Conservation (phyloP, 345 rosid genomes). For the Dipteronia dyeriana region DNA sequence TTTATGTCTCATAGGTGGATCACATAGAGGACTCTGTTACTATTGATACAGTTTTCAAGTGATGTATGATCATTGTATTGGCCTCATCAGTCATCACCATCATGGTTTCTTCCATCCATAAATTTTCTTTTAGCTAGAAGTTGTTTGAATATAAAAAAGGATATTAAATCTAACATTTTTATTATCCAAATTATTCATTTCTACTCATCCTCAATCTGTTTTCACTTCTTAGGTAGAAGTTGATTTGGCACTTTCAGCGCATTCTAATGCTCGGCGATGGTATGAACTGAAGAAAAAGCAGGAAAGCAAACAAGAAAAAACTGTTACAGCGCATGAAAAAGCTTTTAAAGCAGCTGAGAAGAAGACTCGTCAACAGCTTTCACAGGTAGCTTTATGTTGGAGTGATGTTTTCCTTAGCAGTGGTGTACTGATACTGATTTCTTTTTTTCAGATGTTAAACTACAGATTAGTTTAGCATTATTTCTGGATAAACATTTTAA, state of each 20-base stretch:
- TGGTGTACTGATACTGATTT: neutral
- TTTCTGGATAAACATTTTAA: neutral
- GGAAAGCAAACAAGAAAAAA: constrained; percentile 93
- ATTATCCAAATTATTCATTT: neutral
- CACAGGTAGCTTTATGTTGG: constrained; percentile 56
- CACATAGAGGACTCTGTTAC: neutral
- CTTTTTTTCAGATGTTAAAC: constrained; percentile 5
- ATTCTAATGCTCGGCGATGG: constrained; percentile 94
- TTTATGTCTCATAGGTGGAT: neutral
- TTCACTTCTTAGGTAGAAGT: constrained; percentile 73
- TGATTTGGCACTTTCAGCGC: constrained; percentile 93
- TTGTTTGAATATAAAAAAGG: neutral
- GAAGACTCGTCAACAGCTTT: constrained; percentile 90
- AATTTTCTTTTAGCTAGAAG: neutral
- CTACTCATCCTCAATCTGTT: neutral
- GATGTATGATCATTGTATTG: neutral
- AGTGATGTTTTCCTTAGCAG: neutral
- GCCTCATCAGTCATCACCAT: neutral
- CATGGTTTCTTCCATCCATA: neutral
- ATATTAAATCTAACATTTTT: neutral
- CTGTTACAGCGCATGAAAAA: constrained; percentile 86
- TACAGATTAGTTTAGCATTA: neutral
- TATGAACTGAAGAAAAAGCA: constrained; percentile 94
- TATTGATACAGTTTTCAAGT: neutral
- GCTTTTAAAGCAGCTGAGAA: constrained; percentile 98